phyloP scores from a whole-genome alignment of 768 basidiomycete genomes.

The Russula emetica region DNA sequence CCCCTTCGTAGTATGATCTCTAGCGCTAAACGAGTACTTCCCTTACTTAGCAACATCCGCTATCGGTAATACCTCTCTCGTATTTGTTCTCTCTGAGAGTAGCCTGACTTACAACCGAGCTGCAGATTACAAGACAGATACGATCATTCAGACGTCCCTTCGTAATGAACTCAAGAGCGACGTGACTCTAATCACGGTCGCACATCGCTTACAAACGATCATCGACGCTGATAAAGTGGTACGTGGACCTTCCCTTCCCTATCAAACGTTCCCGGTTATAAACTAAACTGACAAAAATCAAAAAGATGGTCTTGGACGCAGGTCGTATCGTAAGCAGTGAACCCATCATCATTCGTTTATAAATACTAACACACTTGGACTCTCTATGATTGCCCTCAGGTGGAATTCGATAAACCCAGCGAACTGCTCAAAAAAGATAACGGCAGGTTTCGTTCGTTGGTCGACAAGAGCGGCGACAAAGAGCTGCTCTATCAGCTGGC shows the following conservation, averaged over 20 bases:
- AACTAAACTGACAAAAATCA: background rate
- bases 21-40: background rate
- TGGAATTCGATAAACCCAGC: slow-evolving; percentile 48
- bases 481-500: slow-evolving; percentile 36
- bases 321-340: slow-evolving; percentile 37
- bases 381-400: slow-evolving; percentile 14
- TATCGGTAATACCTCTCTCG: slow-evolving; percentile 34
- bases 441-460: slow-evolving; percentile 36
- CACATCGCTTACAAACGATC: slow-evolving; percentile 54
- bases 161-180: slow-evolving; percentile 42
- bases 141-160: slow-evolving; percentile 53
- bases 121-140: slow-evolving; percentile 53
- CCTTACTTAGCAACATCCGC: slow-evolving; percentile 41
- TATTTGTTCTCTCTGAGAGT: background rate
- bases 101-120: background rate
- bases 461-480: slow-evolving; percentile 41
- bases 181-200: slow-evolving; percentile 54
- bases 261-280: background rate
- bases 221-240: slow-evolving; percentile 62
- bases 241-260: slow-evolving; percentile 6
- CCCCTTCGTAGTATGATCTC: background rate
- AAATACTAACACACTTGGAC: background rate
- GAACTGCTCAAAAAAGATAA: slow-evolving; percentile 39
- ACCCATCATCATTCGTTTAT: background rate
- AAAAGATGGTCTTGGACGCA: slow-evolving; percentile 44